phyloP scores from a whole-genome alignment of 2,329 filamentous ascomycete species.

The Aureobasidium melanogenum region DNA sequence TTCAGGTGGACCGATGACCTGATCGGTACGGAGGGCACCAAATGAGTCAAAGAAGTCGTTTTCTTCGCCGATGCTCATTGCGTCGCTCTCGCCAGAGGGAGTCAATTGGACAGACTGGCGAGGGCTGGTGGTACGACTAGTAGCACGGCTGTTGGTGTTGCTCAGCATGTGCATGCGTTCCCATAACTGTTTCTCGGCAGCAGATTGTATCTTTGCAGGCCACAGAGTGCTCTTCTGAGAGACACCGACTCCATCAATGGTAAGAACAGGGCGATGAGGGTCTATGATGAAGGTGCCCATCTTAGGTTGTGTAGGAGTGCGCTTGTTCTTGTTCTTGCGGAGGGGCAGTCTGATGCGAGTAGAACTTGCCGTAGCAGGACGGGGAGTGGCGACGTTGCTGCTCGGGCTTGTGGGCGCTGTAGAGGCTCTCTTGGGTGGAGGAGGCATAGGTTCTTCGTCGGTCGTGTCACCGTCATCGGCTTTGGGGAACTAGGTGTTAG shows the following conservation, averaged over 20 bases:
- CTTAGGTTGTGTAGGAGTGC: constrained; percentile 13
- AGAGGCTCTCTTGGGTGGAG: constrained; percentile 8
- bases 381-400: constrained; percentile 9
- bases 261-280: constrained; percentile 15
- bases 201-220: constrained; percentile 15
- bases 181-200: constrained; percentile 14
- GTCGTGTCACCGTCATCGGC: constrained; percentile 29
- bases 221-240: constrained; percentile 14
- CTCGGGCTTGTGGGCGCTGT: constrained; percentile 3
- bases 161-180: constrained; percentile 10
- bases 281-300: constrained; percentile 22
- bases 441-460: constrained; percentile 20
- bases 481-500: constrained; percentile 19
- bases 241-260: constrained; percentile 14
- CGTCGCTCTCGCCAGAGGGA: constrained; percentile 14
- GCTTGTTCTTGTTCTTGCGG: constrained; percentile 13
- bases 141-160: constrained; percentile 16
- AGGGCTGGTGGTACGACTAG: constrained; percentile 24
- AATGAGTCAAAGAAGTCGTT: constrained; percentile 12
- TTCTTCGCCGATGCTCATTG: constrained; percentile 2
- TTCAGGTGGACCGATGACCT: constrained; percentile 14
- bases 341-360: constrained; percentile 1
- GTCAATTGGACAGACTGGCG: constrained; percentile 18
- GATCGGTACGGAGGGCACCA: constrained; percentile 12
- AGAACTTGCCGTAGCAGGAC: not conserved